Evolutionary conservation across 2,329 filamentous ascomycete species (phyloP).

Genomic region (Colletotrichum liaoningense): DNA sequence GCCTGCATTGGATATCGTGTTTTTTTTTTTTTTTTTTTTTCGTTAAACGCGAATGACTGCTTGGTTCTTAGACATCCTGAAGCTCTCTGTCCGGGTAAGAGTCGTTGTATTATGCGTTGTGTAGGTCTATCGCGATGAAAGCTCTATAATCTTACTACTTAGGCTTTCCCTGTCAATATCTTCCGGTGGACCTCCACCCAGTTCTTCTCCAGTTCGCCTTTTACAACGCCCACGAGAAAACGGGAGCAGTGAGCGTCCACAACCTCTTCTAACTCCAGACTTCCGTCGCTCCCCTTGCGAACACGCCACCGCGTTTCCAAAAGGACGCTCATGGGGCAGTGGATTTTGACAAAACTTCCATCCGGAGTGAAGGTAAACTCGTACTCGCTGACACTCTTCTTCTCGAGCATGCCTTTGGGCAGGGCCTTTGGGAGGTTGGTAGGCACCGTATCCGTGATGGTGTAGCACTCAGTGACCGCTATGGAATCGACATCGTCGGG

Average conservation of each 20-base stretch:
- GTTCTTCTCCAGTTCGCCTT: slow-evolving; percentile 60
- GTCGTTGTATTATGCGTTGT: not conserved
- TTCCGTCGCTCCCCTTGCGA: slow-evolving; percentile 43
- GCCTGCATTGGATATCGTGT: too few relatives aligned
- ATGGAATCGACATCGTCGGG: slow-evolving; percentile 42
- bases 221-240: slow-evolving; percentile 60
- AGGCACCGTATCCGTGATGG: slow-evolving; percentile 62
- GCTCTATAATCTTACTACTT: too few relatives aligned
- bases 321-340: slow-evolving; percentile 60
- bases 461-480: slow-evolving; percentile 51
- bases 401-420: slow-evolving; percentile 66
- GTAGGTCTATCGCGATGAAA: not conserved
- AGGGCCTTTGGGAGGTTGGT: slow-evolving; percentile 45
- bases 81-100: not conserved
- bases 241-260: slow-evolving; percentile 60
- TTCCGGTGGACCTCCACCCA: slow-evolving; percentile 63
- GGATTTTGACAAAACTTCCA: slow-evolving; percentile 63
- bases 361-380: slow-evolving; percentile 62
- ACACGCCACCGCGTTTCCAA: slow-evolving; percentile 65
- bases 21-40: too few relatives aligned
- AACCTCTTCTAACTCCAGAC: slow-evolving; percentile 59
- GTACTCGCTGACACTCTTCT: slow-evolving; percentile 63
- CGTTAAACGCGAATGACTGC: too few relatives aligned
- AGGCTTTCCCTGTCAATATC: slow-evolving; percentile 45
- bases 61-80: not conserved